A percentile compares a stretch with the other conserved stretches of the same genome.
These are phyloP conservation scores for Chalara sp. DNA, from an alignment of 2,329 filamentous ascomycete species.

Conservation along the genomic window DNA sequence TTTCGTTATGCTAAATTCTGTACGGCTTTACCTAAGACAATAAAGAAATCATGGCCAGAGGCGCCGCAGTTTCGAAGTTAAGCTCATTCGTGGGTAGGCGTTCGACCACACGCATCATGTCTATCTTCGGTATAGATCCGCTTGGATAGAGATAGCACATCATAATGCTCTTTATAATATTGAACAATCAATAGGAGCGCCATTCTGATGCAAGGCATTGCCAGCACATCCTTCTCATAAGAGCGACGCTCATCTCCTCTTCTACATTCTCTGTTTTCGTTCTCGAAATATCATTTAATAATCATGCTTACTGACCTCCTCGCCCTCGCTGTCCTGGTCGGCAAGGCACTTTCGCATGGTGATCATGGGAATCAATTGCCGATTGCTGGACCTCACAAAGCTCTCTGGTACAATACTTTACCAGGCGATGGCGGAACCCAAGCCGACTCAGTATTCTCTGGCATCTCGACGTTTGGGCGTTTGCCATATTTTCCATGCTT, in stretches of 20 bases:
- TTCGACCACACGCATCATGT: too few relatives aligned
- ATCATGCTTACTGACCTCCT: conserved; percentile 23
- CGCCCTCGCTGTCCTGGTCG: conserved; percentile 16
- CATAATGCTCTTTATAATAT: too few relatives aligned
- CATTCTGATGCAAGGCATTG: neutral
- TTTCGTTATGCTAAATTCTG: too few relatives aligned
- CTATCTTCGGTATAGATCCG: too few relatives aligned
- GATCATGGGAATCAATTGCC: conserved; percentile 60
- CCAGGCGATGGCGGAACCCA: conserved; percentile 81
- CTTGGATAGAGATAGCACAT: too few relatives aligned
- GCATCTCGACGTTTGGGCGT: conserved; percentile 79
- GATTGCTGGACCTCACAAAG: conserved; percentile 57
- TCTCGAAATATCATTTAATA: neutral
- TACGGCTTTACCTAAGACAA: too few relatives aligned
- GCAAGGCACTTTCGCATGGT: conserved; percentile 84
- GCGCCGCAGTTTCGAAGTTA: too few relatives aligned
- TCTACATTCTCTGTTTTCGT: neutral
- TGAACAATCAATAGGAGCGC: too few relatives aligned
- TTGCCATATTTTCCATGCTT: conserved; percentile 74
- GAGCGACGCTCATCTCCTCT: neutral
- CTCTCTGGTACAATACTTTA: conserved; percentile 75
- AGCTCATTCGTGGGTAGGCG: too few relatives aligned
- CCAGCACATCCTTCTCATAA: neutral
- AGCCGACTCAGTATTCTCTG: conserved; percentile 84
- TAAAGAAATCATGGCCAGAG: too few relatives aligned